These are phyloP conservation scores for Cladosporium sp. DNA, from an alignment of 2,329 filamentous ascomycete species.

Conservation along the genomic window DNA sequence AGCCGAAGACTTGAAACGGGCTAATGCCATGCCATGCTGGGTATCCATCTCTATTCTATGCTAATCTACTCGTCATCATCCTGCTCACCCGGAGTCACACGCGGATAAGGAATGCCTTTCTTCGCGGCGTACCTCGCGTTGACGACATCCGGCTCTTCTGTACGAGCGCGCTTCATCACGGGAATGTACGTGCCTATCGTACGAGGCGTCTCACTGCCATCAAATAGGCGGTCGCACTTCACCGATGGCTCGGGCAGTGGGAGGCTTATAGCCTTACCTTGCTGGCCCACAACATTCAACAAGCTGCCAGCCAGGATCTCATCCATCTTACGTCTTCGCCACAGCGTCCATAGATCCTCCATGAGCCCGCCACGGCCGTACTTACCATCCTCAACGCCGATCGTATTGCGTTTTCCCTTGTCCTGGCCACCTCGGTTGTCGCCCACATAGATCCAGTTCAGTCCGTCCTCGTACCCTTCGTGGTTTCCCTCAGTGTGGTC, in stretches of 20 bases:
- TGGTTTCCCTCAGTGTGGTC: constrained; percentile 38
- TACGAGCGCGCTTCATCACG: constrained; percentile 56
- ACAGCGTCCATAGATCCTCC: constrained; percentile 76
- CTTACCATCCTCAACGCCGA: constrained; percentile 55
- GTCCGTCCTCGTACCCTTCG: constrained; percentile 53
- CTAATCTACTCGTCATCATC: constrained; percentile 22
- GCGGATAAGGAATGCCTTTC: constrained; percentile 43
- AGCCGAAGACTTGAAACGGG: constrained; percentile 51
- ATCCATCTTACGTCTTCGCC: constrained; percentile 84
- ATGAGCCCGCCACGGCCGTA: constrained; percentile 67
- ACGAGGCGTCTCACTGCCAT: constrained; percentile 56
- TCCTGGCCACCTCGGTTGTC: constrained; percentile 54
- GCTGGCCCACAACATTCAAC: constrained; percentile 59
- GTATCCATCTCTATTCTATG: constrained; percentile 3
- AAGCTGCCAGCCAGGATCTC: constrained; percentile 78
- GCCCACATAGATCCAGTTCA: constrained; percentile 79
- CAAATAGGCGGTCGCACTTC: constrained; percentile 55
- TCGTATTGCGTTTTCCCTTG: constrained; percentile 30
- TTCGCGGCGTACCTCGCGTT: constrained; percentile 60
- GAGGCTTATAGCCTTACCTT: constrained; percentile 33
- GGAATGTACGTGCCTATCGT: constrained; percentile 60
- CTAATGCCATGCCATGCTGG: not conserved
- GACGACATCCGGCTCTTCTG: constrained; percentile 61
- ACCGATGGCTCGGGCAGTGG: constrained; percentile 20
- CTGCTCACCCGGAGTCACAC: constrained; percentile 15